Base-by-base conservation (phyloP, 73 alveolate species). In the Paramecium tetraurelia region DNA sequence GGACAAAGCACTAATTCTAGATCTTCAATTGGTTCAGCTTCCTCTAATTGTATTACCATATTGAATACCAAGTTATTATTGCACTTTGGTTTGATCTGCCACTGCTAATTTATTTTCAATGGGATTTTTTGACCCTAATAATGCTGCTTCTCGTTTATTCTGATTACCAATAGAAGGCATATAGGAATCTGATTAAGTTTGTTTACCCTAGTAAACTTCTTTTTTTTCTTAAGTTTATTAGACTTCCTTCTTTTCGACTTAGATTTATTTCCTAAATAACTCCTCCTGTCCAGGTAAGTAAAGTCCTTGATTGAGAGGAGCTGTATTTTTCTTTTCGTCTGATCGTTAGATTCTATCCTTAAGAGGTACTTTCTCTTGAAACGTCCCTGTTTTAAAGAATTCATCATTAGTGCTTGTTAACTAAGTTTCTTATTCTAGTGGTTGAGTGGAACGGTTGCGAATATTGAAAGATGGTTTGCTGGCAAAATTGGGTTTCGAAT, bases 1-100 rank as follows among this genome's bases (percentile, higher is more conserved):
- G 94, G 94, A 46, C 94, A 89, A 1, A 69, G 71, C 27, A 40
- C 75, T 43, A 89, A 71, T 22, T 83, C 94, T 20, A 70, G 58
- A 18, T 89, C 94, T 43, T 43, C 72, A 8, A 80, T 43, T 11
- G 43, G 46, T 35, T 44, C 75, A 22, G 90, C 90, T 48, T 80
- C 46, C 57, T 80, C 90, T 80, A 80, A 27, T 20, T 40, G 46
- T 31, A 72, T 72, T 38, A 35, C 57, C 18, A 41, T 24, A 80
- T 46, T 10, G 22, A 24, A 44, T 80, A 80, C 90, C 72, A 20
- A 80, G 31, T 80, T 80, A 14, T 48, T 80, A 29, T 24, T 24
- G 29, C 12, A 80, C 44, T 36, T 80, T 80, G 0, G 46, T 4
- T 43, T 40, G 9, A 46, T 48, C 75, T 4, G 90, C 90, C 14